Conservation (phyloP, 345 rosid genomes). For the Melaleuca quinquenervia region DNA sequence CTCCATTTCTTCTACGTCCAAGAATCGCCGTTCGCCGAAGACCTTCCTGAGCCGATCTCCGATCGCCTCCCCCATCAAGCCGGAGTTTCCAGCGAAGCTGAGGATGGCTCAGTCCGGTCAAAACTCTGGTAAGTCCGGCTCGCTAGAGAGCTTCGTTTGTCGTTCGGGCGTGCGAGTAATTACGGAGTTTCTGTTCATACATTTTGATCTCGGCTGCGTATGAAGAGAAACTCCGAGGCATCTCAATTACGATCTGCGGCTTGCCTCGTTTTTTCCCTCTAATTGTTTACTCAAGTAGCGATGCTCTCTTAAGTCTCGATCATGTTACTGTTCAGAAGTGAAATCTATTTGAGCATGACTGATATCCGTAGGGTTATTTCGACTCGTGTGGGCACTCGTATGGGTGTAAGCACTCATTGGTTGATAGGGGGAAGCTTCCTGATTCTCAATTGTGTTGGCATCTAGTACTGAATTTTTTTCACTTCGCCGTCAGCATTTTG, state of each 20-base stretch:
- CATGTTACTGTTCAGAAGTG: background rate
- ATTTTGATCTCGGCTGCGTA: background rate
- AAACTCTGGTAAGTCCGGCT: slow-evolving; percentile 19
- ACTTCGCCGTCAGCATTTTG: background rate
- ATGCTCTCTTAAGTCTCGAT: background rate
- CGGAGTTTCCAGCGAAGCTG: background rate
- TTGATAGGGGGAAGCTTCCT: background rate
- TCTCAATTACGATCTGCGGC: background rate
- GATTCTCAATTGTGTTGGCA: background rate
- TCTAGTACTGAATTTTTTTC: background rate
- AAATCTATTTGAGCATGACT: background rate
- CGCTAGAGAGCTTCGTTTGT: background rate
- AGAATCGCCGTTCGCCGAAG: background rate
- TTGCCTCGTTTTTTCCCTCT: background rate
- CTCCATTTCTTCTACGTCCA: background rate
- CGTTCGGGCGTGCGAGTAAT: background rate
- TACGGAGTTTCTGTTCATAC: background rate
- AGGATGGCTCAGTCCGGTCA: slow-evolving; percentile 37
- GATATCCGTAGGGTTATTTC: background rate
- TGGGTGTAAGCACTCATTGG: background rate
- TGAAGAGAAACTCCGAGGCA: too few species aligned
- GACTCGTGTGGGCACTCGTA: background rate
- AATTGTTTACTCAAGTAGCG: background rate
- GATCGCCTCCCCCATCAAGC: background rate
- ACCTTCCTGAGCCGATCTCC: background rate